These are phyloP conservation scores for Coprinopsis marcescibilis DNA, from an alignment of 768 basidiomycete genomes.

Conservation along the genomic window DNA sequence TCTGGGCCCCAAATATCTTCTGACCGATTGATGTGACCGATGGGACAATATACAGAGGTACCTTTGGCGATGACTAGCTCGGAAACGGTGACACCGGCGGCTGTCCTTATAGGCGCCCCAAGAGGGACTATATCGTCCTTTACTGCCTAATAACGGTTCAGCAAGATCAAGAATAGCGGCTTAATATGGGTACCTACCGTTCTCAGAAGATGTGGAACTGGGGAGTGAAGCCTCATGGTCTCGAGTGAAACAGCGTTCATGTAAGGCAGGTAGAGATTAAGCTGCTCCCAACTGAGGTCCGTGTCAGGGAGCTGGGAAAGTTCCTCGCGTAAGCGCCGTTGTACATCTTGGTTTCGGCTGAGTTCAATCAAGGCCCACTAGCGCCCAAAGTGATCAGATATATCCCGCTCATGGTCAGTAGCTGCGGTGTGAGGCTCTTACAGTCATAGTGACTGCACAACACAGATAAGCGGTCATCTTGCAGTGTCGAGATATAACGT, in stretches of 20 bases:
- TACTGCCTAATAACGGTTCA: slow-evolving; percentile 26
- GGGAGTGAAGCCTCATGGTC: slow-evolving; percentile 35
- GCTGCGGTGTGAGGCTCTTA: slow-evolving; percentile 13
- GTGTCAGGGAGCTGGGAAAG: slow-evolving; percentile 31
- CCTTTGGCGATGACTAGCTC: slow-evolving; percentile 44
- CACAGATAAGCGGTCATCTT: background rate
- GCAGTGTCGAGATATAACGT: slow-evolving; percentile 9
- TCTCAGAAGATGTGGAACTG: slow-evolving; percentile 27
- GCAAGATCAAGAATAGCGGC: background rate
- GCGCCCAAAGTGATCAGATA: background rate
- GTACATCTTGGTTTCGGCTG: slow-evolving; percentile 35
- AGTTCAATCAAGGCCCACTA: slow-evolving; percentile 60
- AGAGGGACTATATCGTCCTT: slow-evolving; percentile 58
- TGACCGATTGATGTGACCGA: slow-evolving; percentile 44
- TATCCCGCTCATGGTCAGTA: too few species aligned
- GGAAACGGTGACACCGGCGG: slow-evolving; percentile 32
- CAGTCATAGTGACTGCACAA: slow-evolving; percentile 31
- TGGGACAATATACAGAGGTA: slow-evolving; percentile 36
- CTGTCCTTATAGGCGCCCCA: slow-evolving; percentile 39
- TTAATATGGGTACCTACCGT: slow-evolving; percentile 25
- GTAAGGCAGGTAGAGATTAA: slow-evolving; percentile 45
- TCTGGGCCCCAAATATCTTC: slow-evolving; percentile 55
- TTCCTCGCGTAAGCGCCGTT: slow-evolving; percentile 45
- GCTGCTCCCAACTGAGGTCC: slow-evolving; percentile 53
- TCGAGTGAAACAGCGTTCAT: slow-evolving; percentile 48